These are phyloP conservation scores for Breynia disticha DNA, from an alignment of 441 rosid species.

Conservation along the genomic window DNA sequence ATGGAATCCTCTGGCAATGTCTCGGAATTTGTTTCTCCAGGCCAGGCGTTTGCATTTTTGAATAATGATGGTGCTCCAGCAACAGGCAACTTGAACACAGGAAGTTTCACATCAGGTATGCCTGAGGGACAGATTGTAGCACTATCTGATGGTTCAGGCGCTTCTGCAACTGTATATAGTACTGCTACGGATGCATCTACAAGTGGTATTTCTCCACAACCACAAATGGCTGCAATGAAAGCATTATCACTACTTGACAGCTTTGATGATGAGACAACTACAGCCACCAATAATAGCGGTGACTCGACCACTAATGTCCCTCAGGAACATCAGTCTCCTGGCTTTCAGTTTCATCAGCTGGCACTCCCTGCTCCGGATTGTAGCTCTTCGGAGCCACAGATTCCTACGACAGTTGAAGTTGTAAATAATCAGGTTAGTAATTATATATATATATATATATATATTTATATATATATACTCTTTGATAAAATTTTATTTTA, in stretches of 20 bases:
- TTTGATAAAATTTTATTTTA: too few species aligned
- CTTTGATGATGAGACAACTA: constrained; percentile 6
- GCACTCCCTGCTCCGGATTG: constrained; percentile 9
- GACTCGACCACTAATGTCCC: constrained; percentile 13
- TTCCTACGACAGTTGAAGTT: too few species aligned
- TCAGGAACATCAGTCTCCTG: constrained; percentile 15
- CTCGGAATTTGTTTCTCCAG: constrained; percentile 3
- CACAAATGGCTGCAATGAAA: constrained; percentile 5
- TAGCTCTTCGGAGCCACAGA: too few species aligned
- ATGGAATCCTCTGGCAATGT: constrained; percentile 5
- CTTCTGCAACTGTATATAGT: too few species aligned
- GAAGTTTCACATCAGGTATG: neutral
- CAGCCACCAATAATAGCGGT: constrained; percentile 12
- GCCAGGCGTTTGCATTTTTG: constrained; percentile 1
- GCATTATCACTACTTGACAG: constrained; percentile 9
- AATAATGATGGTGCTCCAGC: constrained; percentile 14
- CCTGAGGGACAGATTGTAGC: constrained; percentile 10
- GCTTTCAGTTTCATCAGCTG: constrained; percentile 22
- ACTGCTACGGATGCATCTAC: constrained; percentile 3
- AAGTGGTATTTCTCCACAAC: constrained; percentile 2
- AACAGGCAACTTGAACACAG: constrained; percentile 3
- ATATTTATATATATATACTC: too few species aligned
- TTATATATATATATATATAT: too few species aligned
- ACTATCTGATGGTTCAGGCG: constrained; percentile 1
- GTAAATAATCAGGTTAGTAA: too few species aligned